Evolutionary conservation across 805 yeast genomes (phyloP), one percentile per base, ranked within the genome.

Genomic region (Wickerhamomyces subpelliculosus): DNA sequence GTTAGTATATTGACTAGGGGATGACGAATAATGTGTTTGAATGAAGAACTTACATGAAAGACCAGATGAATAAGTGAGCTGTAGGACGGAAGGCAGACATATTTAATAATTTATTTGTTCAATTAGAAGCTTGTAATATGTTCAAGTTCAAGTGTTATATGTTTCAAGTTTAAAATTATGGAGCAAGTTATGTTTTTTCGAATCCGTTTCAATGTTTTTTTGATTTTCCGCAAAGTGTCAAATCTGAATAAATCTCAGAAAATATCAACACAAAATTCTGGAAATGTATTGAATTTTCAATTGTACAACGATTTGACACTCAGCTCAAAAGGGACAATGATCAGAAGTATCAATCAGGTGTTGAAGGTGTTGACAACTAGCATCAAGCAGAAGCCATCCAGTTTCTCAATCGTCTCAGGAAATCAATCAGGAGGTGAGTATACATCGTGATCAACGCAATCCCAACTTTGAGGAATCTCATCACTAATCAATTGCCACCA

Each of bases 371-470:
- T 39, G 11, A 18, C 21, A n/a, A 13, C 32, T 21, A 34, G 28
- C 24, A 16, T 32, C 9, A 8, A 12, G 14, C 24, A 4, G 22
- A 21, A 19, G 4, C 35, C 8, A 10, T 24, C 13, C 10, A 28
- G 4, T 40, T 61, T 26, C 11, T 45, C 49, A 23, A 52, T 81
- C 18, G 89, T 81, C 0, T 64, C 82, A 0, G 97, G 97, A 1
- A 88, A 88, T 53, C 93, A 87, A 51, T 75, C 93, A 5, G 89
- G 93, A 0, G 83, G 63, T 58, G 36, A 13, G 54, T 45, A 14
- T n/a, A 33, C 87, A 90, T 58, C 63, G 90, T 62, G 98, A 90
- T 5, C 5, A 17, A 17, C 4, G 28, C n/a, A n/a, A n/a, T n/a
- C n/a, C n/a, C n/a, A n/a, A n/a, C 4, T 18, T 4, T 8, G 12